Evolutionary conservation across 768 basidiomycete genomes (phyloP), one percentile per base, ranked within the genome.

Genomic region (Amanita brunnescens): DNA sequence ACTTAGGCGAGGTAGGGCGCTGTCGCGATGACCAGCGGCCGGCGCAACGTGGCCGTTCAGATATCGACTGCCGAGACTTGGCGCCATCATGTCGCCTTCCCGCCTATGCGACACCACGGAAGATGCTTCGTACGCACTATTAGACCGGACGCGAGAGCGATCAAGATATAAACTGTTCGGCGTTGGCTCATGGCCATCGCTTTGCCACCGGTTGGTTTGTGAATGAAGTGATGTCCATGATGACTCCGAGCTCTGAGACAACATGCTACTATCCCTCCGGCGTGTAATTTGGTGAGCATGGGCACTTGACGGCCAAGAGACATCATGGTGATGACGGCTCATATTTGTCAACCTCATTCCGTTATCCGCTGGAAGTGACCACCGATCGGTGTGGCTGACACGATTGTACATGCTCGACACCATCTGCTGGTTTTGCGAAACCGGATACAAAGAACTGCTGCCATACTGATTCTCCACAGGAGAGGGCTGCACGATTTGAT

Each of bases 151-250:
- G 35, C 73, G 67, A 30, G 67, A 50, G 16, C 73, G 71, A 38
- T 74, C 75, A 21, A 51, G 38, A 21, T 51, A 61, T 40, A 42
- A 60, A 63, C 39, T 64, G 45, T 55, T 56, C 7, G 65, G 51
- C 12, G 65, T 53, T 12, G 67, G 53, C 18, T 62, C 65, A 39
- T 71, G 70, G 9, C 62, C 55, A 16, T 66, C 62, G 37, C 64
- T 64, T 47, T 70, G 68, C 73, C 72, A 76, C 13, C 71, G 72
- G 42, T 56, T 58, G 6, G 69, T 58, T 41, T 71, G 68, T 5
- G 68, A 59, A 39, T 67, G 66, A 23, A 67, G 58, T 14, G 69
- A 59, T 5, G 69, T 53, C 73, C 73, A 75, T 1, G n/a, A n/a
- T n/a, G 62, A 61, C 18, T 68, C 65, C 26, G 67, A 57, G 2